Base-by-base conservation (phyloP, 768 basidiomycete species). In the Mycena rosella region DNA sequence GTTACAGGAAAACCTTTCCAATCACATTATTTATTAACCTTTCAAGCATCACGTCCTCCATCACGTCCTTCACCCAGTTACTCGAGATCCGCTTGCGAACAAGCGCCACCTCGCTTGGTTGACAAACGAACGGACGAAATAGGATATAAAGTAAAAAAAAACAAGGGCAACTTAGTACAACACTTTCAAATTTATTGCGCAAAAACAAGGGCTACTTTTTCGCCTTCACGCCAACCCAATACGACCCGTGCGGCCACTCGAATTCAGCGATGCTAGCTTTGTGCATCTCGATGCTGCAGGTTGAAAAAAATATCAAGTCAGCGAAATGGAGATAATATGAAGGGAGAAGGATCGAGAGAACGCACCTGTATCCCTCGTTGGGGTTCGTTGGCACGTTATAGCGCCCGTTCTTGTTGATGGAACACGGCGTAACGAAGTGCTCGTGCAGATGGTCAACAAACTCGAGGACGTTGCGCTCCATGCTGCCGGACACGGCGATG, bases 381-480 rank as follows among this genome's bases (percentile, higher is more conserved):
- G 92, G 83, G 72, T 92, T 88, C 63, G 73, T 80, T 0, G 96
- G 96, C 5, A 96, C 93, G 73, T 96, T 96, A 79, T 98, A 98
- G 44, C 95, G 85, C 44, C 96, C 96, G 18, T 85, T 85, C 2
- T 80, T 68, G 80, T 96, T 98, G 82, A 98, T 95, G 20, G 94
- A 92, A 73, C 93, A 94, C 2, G 95, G 96, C 67, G 89, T 89
- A 47, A 91, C 81, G 80, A 98, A 99, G 76, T 98, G 94, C 74
- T 98, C 95, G 79, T 99, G 96, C 42, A 98, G 84, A 78, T 98
- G 96, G 76, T 95, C 91, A 34, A 91, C 92, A 70, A 88, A 94
- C 78, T 95, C 96, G 44, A 98, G 89, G 5, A 98, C 96, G 76
- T 98, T 98, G 55, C 93, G 88, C 72, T 96, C 95, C 91, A 96